Percentiles rank a stretch among this genome's conserved stretches.
Conservation (phyloP, 1,284 basidiomycete genomes). For the Boletus semigastroideus region DNA sequence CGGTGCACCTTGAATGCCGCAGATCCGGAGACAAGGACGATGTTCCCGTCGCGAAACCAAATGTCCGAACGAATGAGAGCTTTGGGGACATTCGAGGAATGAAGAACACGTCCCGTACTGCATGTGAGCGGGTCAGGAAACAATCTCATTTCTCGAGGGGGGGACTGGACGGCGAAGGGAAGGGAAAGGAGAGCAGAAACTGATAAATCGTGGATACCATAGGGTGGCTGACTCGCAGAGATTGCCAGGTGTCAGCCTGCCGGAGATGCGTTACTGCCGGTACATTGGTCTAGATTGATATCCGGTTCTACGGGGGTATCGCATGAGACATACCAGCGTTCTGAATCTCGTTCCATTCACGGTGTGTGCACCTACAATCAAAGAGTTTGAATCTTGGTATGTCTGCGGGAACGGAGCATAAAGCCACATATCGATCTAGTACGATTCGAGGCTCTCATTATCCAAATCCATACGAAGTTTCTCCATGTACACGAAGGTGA, state of each 20-base stretch:
- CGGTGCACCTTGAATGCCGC: conserved; percentile 70
- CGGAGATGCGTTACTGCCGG: neutral
- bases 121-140: conserved; percentile 30
- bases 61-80: conserved; percentile 51
- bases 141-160: conserved; percentile 18
- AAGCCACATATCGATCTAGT: neutral
- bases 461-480: conserved; percentile 36
- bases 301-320: neutral
- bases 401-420: conserved; percentile 1
- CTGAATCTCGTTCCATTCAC: neutral
- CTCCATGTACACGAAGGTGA: conserved; percentile 44
- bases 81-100: conserved; percentile 15
- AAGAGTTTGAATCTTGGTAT: conserved; percentile 3
- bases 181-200: neutral
- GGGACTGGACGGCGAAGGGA: neutral
- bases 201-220: neutral
- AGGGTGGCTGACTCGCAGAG: conserved; percentile 20
- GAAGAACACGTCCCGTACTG: conserved; percentile 8
- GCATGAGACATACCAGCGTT: conserved; percentile 4
- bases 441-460: conserved; percentile 6
- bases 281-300: conserved; percentile 16
- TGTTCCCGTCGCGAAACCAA: conserved; percentile 72
- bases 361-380: conserved; percentile 10
- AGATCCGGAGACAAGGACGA: conserved; percentile 55
- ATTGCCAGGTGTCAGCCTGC: conserved; percentile 14